phyloP scores from a whole-genome alignment of 345 rosid species.

The Erysimum cheiranthoides region DNA sequence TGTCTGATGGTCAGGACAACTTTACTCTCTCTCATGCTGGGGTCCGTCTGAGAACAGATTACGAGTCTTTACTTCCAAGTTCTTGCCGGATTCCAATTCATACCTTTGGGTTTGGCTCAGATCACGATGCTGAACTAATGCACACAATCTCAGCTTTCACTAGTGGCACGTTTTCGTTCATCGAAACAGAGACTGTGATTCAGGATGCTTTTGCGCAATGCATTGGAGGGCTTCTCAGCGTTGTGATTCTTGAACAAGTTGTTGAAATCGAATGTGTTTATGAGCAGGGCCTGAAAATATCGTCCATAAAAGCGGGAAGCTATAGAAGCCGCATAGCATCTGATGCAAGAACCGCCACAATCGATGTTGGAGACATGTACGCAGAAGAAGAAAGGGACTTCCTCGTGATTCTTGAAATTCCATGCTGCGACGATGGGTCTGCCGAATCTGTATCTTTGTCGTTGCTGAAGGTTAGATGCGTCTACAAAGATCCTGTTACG shows the following conservation, averaged over 20 bases:
- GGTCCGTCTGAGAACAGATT: constrained; percentile 48
- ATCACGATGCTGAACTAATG: constrained; percentile 89
- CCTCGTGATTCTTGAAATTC: constrained; percentile 70
- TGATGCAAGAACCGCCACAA: constrained; percentile 56
- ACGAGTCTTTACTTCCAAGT: constrained; percentile 62
- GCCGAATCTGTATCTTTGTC: constrained; percentile 56
- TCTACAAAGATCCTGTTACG: constrained; percentile 68
- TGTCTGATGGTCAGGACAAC: constrained; percentile 93
- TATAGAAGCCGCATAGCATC: constrained; percentile 56
- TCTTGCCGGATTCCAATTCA: constrained; percentile 75
- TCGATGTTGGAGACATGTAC: constrained; percentile 86
- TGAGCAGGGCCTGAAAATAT: constrained; percentile 54
- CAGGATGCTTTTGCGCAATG: constrained; percentile 99
- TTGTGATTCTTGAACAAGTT: constrained; percentile 71
- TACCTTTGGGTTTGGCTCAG: constrained; percentile 89
- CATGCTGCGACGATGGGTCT: constrained; percentile 47
- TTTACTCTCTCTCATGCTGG: constrained; percentile 52
- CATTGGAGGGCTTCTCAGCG: constrained; percentile 93
- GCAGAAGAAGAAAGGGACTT: constrained; percentile 98
- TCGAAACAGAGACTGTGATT: constrained; percentile 80
- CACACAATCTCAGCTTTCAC: constrained; percentile 79
- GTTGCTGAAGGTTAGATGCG: constrained; percentile 71
- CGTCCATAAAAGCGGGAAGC: constrained; percentile 79
- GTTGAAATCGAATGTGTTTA: constrained; percentile 62
- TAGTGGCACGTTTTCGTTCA: constrained; percentile 93